phyloP scores from a whole-genome alignment of 345 rosid genomes.

The Physaria fendleri region DNA sequence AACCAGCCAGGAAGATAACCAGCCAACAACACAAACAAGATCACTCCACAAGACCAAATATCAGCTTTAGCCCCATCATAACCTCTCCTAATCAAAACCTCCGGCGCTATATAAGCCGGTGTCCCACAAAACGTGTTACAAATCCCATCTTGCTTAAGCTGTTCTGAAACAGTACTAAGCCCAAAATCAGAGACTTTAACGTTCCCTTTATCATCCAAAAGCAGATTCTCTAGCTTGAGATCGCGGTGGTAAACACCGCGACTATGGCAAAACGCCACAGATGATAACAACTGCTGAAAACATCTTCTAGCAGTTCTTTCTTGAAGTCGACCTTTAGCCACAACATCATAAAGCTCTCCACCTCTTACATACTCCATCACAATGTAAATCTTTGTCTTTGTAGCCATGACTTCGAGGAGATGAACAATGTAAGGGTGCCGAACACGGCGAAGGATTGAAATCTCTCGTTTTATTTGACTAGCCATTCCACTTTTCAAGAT shows the following conservation, averaged over 20 bases:
- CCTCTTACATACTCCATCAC: constrained; percentile 87
- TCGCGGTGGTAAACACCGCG: constrained; percentile 94
- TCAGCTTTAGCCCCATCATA: constrained; percentile 91
- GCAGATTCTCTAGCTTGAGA: constrained; percentile 75
- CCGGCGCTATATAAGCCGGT: constrained; percentile 74
- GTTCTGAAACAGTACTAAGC: constrained; percentile 65
- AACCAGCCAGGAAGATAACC: constrained; percentile 90
- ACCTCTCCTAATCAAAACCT: constrained; percentile 67
- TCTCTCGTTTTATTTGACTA: constrained; percentile 79
- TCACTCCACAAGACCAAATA: constrained; percentile 88
- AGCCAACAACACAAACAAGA: constrained; percentile 70
- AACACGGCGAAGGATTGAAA: constrained; percentile 74
- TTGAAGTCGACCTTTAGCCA: constrained; percentile 63
- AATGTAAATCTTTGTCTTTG: constrained; percentile 76
- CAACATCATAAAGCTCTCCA: constrained; percentile 70
- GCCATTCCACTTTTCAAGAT: constrained; percentile 35
- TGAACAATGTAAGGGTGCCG: constrained; percentile 63
- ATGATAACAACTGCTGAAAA: constrained; percentile 76
- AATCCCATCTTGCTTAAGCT: constrained; percentile 55
- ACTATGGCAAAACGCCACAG: constrained; percentile 77
- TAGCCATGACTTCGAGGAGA: constrained; percentile 73
- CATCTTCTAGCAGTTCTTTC: constrained; percentile 63
- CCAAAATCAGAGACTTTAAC: constrained; percentile 87
- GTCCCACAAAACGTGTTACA: constrained; percentile 85
- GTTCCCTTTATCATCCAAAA: constrained; percentile 63